Evolutionary conservation across 2,329 filamentous ascomycete genomes (phyloP).

Genomic region (Apiospora saccharicola): DNA sequence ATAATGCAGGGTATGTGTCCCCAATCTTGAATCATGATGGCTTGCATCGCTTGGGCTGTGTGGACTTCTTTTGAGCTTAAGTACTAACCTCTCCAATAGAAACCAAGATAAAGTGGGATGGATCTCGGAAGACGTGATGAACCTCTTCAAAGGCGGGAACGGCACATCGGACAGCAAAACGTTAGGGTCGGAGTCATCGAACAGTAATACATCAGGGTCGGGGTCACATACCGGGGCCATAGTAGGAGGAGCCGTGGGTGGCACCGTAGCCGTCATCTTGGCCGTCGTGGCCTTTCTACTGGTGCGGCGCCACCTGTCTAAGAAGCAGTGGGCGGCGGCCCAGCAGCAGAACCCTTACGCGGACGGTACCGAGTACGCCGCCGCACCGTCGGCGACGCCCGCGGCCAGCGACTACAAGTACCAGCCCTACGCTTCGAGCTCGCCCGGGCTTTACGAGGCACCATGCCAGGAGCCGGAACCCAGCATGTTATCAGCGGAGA

Average conservation of each 20-base stretch:
- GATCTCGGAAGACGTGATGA: constrained; percentile 14
- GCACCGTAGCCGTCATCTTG: neutral
- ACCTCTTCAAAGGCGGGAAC: constrained; percentile 11
- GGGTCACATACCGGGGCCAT: neutral
- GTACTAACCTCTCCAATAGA: neutral
- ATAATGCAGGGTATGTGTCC: constrained; percentile 24
- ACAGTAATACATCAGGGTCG: too few relatives aligned
- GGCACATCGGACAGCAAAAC: neutral
- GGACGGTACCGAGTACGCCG: neutral
- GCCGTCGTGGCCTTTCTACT: neutral
- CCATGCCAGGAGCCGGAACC: neutral
- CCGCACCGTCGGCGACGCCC: neutral
- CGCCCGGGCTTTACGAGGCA: neutral
- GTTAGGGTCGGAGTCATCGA: neutral
- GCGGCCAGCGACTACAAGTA: neutral
- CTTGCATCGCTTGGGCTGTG: neutral
- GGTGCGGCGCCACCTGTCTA: neutral
- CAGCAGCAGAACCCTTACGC: neutral
- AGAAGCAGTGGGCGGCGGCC: neutral
- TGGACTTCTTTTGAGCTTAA: neutral
- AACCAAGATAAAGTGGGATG: constrained; percentile 14
- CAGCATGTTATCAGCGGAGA: neutral
- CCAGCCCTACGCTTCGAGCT: neutral
- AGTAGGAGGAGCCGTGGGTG: constrained; percentile 22
- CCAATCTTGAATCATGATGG: neutral